Evolutionary conservation across 1,139 yeast genomes (phyloP).

Genomic region (Yamadazyma pseudoaaseri): DNA sequence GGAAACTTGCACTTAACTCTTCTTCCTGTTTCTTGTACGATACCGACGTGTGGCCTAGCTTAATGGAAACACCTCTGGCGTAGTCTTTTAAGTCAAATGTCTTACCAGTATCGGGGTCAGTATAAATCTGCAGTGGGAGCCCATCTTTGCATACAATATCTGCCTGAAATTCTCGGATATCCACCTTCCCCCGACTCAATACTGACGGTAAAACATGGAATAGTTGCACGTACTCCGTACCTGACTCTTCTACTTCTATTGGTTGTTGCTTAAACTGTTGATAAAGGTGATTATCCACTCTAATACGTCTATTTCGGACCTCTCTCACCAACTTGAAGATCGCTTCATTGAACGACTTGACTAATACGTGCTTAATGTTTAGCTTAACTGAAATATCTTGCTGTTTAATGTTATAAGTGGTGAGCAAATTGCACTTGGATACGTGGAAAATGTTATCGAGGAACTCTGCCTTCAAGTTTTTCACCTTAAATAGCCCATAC

Average conservation of each 20-base stretch:
- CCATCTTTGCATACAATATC: constrained; percentile 45
- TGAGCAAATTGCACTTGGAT: constrained; percentile 28
- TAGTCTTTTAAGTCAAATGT: constrained; percentile 38
- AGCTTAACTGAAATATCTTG: constrained; percentile 23
- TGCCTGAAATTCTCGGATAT: constrained; percentile 27
- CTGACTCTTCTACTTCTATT: constrained; percentile 2
- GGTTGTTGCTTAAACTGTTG: constrained; percentile 10
- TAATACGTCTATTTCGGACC: constrained; percentile 28
- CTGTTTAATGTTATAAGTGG: constrained; percentile 25
- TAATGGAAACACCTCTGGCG: constrained; percentile 39
- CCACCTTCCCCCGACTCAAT: constrained; percentile 26
- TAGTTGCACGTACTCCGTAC: constrained; percentile 19
- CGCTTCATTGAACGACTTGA: constrained; percentile 38
- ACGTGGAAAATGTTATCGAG: constrained; percentile 31
- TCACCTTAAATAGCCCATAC: constrained; percentile 29
- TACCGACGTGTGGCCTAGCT: constrained; percentile 22
- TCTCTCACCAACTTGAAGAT: constrained; percentile 38
- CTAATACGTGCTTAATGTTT: constrained; percentile 25
- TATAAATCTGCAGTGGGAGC: constrained; percentile 33
- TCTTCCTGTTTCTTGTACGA: constrained; percentile 24
- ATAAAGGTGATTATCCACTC: constrained; percentile 27
- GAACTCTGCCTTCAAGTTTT: constrained; percentile 30
- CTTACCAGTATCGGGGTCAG: constrained; percentile 22
- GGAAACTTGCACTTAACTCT: constrained; percentile 19
- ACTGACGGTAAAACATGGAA: constrained; percentile 32